A percentile compares a stretch with the other conserved stretches of the same genome.
Evolutionary conservation across 306 rosid species (phyloP).

Genomic region (Abrus pulchellus): DNA sequence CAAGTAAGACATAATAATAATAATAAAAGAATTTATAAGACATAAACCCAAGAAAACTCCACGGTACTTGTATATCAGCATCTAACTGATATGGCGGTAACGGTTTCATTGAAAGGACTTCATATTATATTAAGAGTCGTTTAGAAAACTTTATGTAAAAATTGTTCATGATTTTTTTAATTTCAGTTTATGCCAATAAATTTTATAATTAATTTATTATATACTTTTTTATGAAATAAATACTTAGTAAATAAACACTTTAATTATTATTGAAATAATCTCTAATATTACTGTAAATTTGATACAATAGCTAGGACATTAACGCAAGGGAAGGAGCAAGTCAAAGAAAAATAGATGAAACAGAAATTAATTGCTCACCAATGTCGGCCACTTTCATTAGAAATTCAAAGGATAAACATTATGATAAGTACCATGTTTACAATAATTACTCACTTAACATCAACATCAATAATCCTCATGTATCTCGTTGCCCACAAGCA

Average conservation of each 20-base stretch:
- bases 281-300: not conserved
- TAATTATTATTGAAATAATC: too few species aligned
- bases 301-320: not conserved
- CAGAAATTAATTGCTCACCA: conserved; percentile 28
- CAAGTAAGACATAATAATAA: not conserved
- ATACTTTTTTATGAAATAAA: too few species aligned
- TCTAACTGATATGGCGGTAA: not conserved
- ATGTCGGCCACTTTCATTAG: conserved; percentile 7
- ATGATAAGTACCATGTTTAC: conserved; percentile 17
- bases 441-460: conserved; percentile 40
- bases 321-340: too few species aligned
- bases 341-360: not conserved
- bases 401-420: conserved; percentile 22
- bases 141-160: too few species aligned
- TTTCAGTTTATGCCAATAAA: too few species aligned
- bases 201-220: too few species aligned
- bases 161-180: too few species aligned
- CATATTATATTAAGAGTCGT: not conserved
- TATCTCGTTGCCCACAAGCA: conserved; percentile 43
- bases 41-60: not conserved
- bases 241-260: too few species aligned
- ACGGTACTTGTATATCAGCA: not conserved
- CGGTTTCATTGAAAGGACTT: conserved; percentile 9
- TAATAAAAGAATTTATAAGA: not conserved
- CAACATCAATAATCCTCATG: conserved; percentile 3